Evolutionary conservation across 176 grass and related monocot genomes (phyloP).

Genomic region (Triticum dicoccoides): DNA sequence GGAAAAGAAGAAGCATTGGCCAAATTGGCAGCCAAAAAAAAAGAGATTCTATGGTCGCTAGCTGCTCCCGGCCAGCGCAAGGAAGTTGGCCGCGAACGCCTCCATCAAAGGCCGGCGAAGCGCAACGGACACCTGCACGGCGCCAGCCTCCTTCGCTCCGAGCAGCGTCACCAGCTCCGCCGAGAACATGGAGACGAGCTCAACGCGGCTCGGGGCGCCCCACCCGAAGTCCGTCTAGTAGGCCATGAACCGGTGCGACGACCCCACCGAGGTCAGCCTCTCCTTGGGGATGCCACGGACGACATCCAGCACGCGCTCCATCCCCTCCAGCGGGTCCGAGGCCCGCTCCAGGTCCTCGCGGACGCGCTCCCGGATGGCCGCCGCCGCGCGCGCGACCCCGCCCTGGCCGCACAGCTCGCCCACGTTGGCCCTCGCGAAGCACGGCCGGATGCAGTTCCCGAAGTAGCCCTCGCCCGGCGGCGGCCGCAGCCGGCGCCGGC

Average conservation of each 20-base stretch:
- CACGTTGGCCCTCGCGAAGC: neutral
- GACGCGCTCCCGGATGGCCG: neutral
- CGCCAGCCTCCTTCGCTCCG: conserved; percentile 16
- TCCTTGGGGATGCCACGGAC: neutral
- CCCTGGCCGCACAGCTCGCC: conserved; percentile 13
- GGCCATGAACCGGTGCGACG: conserved; percentile 33
- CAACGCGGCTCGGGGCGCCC: conserved; percentile 34
- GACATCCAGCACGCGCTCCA: neutral
- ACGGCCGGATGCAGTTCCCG: conserved; percentile 40
- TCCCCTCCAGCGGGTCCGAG: neutral
- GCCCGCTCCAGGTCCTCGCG: neutral
- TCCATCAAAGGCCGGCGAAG: neutral
- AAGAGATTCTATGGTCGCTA: neutral
- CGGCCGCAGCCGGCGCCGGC: conserved; percentile 27
- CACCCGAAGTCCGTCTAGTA: conserved; percentile 44
- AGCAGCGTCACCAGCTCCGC: neutral
- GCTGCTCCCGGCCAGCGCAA: neutral
- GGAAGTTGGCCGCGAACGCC: neutral
- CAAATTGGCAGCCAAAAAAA: too few relatives aligned
- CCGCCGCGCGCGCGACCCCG: neutral
- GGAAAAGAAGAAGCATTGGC: too few relatives aligned
- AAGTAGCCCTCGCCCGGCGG: conserved; percentile 30
- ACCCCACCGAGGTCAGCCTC: neutral
- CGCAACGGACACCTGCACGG: conserved; percentile 18
- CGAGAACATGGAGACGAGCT: conserved; percentile 24